Evolutionary conservation across 2,329 filamentous ascomycete genomes (phyloP), one percentile per base, ranked within the genome.

Genomic region (Sporothrix dimorphospora): DNA sequence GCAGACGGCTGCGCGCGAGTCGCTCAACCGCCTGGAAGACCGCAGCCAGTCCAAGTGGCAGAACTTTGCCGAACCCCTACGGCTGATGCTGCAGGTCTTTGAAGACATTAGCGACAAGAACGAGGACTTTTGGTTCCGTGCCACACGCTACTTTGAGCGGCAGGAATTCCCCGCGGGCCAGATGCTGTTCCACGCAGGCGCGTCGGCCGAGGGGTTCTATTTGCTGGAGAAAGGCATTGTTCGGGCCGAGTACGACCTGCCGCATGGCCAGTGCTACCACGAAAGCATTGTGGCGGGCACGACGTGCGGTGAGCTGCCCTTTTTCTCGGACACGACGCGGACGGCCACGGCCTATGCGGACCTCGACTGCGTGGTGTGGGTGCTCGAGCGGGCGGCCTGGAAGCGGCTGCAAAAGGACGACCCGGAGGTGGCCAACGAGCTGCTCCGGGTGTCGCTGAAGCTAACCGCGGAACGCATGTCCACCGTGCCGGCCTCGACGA

Each of bases 261-360:
- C 96, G 0, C 96, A 98, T 79, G 96, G 96, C 0, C 74, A 74
- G 67, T 88, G 87, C 76, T 92, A 97, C 76, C 93, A 92, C 74
- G 96, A 99, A 81, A 93, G 93, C 78, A 98, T 98, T 71, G 91
- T 98, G 0, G 93, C 94, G 0, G 96, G 96, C 19, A 96, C 96
- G 1, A 98, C 96, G 0, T 98, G 95, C 77, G 96, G 96, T 47
- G 96, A 99, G 82, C 82, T 99, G 70, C 96, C 96, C 0, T 99
- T 99, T 83, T 99, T 99, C 82, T 94, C 91, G 2, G 93, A 97
- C 78, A 98, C 95, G 1, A 86, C 89, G 69, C 88, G 96, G 21
- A 98, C 94, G 4, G 94, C 94, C 1, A 97, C 92, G 0, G 94
- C 97, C 12, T 86, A 90, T 57, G 93, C 93, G 1, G 94, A 98